phyloP scores from a whole-genome alignment of 805 yeast species.

The Maudiozyma serrabonitensis region DNA sequence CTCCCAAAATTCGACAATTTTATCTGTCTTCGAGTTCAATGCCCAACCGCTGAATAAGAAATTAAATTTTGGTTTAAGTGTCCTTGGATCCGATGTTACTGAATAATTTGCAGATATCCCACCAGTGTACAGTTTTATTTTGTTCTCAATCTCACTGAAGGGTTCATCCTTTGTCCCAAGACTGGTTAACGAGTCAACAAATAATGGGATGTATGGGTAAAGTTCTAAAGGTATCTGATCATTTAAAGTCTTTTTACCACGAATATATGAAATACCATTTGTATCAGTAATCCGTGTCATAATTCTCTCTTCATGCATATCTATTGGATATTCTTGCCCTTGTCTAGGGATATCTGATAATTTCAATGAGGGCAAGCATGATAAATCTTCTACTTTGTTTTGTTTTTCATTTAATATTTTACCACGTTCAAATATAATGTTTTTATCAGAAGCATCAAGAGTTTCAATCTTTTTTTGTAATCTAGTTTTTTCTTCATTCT shows the following conservation, averaged over 20 bases:
- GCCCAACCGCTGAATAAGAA: slow-evolving; percentile 61
- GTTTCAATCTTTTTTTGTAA: slow-evolving; percentile 34
- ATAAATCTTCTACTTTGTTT: slow-evolving; percentile 57
- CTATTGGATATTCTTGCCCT: slow-evolving; percentile 35
- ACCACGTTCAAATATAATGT: slow-evolving; percentile 52
- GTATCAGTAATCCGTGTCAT: slow-evolving; percentile 53
- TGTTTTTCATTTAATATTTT: slow-evolving; percentile 51
- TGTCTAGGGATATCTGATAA: slow-evolving; percentile 60
- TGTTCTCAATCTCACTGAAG: slow-evolving; percentile 77
- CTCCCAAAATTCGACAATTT: slow-evolving; percentile 55
- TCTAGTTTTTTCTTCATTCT: slow-evolving; percentile 47
- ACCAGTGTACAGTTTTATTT: slow-evolving; percentile 75
- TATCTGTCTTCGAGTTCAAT: slow-evolving; percentile 49
- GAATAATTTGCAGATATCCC: slow-evolving; percentile 61
- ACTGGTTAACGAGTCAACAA: slow-evolving; percentile 69
- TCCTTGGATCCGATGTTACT: slow-evolving; percentile 47
- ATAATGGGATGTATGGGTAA: slow-evolving; percentile 64
- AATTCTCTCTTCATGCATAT: slow-evolving; percentile 22
- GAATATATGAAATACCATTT: slow-evolving; percentile 72
- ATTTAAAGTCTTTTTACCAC: slow-evolving; percentile 53
- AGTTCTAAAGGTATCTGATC: slow-evolving; percentile 47
- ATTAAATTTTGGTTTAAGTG: slow-evolving; percentile 39
- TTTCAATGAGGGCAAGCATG: slow-evolving; percentile 70
- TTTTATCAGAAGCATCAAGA: slow-evolving; percentile 47
- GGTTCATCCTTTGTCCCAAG: slow-evolving; percentile 69